Conservation (phyloP, 345 rosid genomes). For the Syzygium jambos region DNA sequence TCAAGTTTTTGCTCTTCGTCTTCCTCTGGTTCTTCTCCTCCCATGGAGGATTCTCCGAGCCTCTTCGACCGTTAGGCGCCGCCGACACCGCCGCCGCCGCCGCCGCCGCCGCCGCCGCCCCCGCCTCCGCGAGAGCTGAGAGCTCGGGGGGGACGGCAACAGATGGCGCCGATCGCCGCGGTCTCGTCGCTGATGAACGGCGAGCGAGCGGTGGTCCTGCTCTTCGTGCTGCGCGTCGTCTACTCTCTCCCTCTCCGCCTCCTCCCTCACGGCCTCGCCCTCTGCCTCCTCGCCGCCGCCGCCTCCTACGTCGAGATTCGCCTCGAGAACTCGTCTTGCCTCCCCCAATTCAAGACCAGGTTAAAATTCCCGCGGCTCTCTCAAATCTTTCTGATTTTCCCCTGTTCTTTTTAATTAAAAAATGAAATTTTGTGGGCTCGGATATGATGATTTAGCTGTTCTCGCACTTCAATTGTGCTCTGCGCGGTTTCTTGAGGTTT, state of each 20-base stretch:
- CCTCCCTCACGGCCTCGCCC: constrained; percentile 56
- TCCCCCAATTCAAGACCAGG: constrained; percentile 48
- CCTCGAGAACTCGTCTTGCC: constrained; percentile 31
- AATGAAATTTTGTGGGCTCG: not conserved
- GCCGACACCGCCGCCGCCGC: not conserved
- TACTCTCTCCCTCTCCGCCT: constrained; percentile 55
- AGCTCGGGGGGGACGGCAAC: not conserved
- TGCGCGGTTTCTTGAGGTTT: not conserved
- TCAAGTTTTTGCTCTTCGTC: not conserved
- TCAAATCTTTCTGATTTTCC: not conserved
- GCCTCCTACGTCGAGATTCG: constrained; percentile 62
- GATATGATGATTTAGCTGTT: not conserved
- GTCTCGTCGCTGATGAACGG: constrained; percentile 40
- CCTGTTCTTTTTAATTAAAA: not conserved
- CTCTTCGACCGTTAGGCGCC: not conserved
- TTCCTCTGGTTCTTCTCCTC: not conserved
- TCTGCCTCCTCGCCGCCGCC: constrained; percentile 42
- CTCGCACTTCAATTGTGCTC: not conserved
- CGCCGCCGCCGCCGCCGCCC: not conserved
- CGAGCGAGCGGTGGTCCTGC: constrained; percentile 71
- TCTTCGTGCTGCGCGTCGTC: constrained; percentile 43
- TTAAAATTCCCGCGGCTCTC: not conserved
- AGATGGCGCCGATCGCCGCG: constrained; percentile 8
- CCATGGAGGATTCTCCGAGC: not conserved
- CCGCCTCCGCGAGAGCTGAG: not conserved